Evolutionary conservation across 2,329 filamentous ascomycete genomes (phyloP).

Genomic region (Botrytis aclada): DNA sequence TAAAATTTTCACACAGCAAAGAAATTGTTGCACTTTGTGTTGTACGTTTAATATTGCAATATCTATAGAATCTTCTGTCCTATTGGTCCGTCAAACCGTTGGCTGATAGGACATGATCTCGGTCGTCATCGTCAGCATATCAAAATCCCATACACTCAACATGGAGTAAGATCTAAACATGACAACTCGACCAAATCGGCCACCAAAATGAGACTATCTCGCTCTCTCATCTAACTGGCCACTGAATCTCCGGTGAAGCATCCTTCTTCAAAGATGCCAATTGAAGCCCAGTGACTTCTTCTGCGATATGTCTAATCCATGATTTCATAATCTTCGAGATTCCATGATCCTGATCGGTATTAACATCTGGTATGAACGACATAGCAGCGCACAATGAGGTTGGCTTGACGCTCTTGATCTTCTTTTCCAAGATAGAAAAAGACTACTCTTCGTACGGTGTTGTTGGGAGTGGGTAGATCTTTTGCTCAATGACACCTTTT

Average conservation of each 20-base stretch:
- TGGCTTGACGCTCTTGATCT: not conserved
- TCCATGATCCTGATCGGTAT: not conserved
- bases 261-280: not conserved
- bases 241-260: not conserved
- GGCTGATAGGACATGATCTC: not conserved
- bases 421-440: not conserved
- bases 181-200: not conserved
- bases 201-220: fast-evolving
- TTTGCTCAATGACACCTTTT: not conserved
- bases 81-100: too few species aligned
- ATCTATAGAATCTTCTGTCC: not conserved
- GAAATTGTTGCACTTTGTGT: too few species aligned
- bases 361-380: not conserved
- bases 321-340: not conserved
- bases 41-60: not conserved
- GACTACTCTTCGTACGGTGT: not conserved
- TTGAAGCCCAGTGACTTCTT: not conserved
- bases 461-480: not conserved
- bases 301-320: not conserved
- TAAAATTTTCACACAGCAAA: too few species aligned
- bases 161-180: not conserved
- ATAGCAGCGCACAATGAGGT: not conserved
- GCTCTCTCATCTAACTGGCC: not conserved
- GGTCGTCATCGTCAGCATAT: not conserved
- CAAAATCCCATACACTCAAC: not conserved